Conservation (phyloP, 2,329 filamentous ascomycete species). For the Aspergillus sp. region DNA sequence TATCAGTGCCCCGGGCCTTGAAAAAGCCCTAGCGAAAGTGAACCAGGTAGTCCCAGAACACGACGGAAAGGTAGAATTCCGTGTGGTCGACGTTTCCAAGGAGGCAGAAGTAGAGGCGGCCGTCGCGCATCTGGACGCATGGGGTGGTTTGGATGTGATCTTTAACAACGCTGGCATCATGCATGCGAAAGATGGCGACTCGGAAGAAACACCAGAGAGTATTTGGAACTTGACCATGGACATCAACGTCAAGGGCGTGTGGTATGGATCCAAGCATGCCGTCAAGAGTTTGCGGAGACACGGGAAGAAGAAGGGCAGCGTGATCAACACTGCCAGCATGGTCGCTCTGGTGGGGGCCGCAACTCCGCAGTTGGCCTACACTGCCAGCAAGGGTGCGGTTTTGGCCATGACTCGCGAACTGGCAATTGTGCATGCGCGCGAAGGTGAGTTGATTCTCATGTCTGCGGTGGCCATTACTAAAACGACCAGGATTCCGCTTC, state of each 20-base stretch:
- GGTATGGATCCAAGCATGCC: constrained; percentile 92
- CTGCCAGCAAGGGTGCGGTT: constrained; percentile 89
- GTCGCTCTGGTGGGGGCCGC: constrained; percentile 84
- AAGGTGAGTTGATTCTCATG: constrained; percentile 43
- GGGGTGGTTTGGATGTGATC: constrained; percentile 86
- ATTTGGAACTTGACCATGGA: constrained; percentile 93
- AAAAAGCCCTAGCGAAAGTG: constrained; percentile 73
- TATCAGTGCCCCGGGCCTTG: constrained; percentile 74
- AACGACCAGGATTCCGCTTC: constrained; percentile 66
- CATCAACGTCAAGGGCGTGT: constrained; percentile 98
- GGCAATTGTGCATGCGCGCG: constrained; percentile 86
- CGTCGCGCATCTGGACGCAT: constrained; percentile 72
- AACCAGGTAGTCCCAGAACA: constrained; percentile 64
- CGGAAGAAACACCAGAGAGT: constrained; percentile 78
- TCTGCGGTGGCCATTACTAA: background rate
- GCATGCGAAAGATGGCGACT: constrained; percentile 79
- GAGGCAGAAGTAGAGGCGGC: constrained; percentile 74
- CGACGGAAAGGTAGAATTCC: constrained; percentile 25
- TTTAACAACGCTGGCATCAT: constrained; percentile 99
- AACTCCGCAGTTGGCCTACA: constrained; percentile 89
- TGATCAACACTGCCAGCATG: constrained; percentile 91
- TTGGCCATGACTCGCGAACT: constrained; percentile 86
- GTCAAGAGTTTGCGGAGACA: constrained; percentile 76
- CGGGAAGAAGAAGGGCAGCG: constrained; percentile 73
- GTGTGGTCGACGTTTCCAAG: constrained; percentile 72